Evolutionary conservation across 1,284 basidiomycete genomes (phyloP).

Genomic region (Stygiomarasmius scandens): DNA sequence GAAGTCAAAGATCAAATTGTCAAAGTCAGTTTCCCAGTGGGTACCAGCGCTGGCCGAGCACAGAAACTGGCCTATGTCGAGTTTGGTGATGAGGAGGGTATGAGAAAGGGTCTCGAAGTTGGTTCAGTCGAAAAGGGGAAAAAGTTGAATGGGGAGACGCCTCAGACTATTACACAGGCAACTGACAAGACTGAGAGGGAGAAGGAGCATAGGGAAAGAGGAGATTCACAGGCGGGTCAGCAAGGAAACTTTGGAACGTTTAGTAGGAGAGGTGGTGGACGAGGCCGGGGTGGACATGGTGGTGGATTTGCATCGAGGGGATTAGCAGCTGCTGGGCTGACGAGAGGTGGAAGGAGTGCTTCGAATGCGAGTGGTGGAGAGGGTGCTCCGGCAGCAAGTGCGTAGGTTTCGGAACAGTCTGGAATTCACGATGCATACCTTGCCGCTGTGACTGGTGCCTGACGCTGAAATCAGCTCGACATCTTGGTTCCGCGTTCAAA

Average conservation of each 20-base stretch:
- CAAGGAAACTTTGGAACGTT: neutral
- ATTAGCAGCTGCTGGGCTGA: slow-evolving; percentile 70
- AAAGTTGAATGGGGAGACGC: slow-evolving; percentile 67
- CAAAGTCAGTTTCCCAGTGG: slow-evolving; percentile 64
- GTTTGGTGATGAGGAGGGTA: slow-evolving; percentile 81
- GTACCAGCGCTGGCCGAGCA: slow-evolving; percentile 45
- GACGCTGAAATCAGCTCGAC: too few species aligned
- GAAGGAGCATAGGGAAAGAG: slow-evolving; percentile 34
- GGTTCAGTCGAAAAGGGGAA: neutral
- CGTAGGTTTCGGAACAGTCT: neutral
- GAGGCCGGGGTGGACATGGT: slow-evolving; percentile 58
- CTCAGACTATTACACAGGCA: slow-evolving; percentile 68
- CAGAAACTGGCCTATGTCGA: slow-evolving; percentile 80
- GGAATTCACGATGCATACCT: too few species aligned
- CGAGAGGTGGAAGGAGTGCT: slow-evolving; percentile 34
- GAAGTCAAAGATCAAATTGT: slow-evolving; percentile 72
- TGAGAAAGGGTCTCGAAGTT: slow-evolving; percentile 74
- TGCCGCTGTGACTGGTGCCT: too few species aligned
- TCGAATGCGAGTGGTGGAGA: neutral
- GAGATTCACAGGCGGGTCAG: slow-evolving; percentile 36
- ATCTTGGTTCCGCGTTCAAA: too few species aligned
- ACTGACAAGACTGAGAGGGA: slow-evolving; percentile 64
- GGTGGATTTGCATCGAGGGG: slow-evolving; percentile 65
- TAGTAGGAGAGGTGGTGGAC: slow-evolving; percentile 38
- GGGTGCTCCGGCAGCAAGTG: neutral